phyloP scores from a whole-genome alignment of 2,329 filamentous ascomycete species.

The Aspergillus sp. region DNA sequence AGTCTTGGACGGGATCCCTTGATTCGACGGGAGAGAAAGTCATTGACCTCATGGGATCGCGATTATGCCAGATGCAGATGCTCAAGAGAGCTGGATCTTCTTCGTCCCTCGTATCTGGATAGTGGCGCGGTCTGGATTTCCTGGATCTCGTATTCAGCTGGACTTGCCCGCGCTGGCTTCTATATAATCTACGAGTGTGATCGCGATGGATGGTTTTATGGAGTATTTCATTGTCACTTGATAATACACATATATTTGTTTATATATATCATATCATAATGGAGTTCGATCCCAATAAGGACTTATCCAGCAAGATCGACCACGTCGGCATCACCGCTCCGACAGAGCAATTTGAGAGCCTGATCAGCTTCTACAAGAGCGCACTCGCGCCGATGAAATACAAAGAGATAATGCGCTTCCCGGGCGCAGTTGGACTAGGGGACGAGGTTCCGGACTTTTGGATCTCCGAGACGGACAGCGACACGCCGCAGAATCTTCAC shows the following conservation, averaged over 20 bases:
- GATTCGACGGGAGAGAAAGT: background rate
- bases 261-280: background rate
- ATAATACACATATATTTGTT: too few relatives aligned
- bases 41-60: background rate
- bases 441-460: conserved; percentile 31
- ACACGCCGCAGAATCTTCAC: conserved; percentile 17
- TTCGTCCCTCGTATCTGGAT: background rate
- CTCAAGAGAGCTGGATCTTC: background rate
- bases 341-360: conserved; percentile 27
- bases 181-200: background rate
- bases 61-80: background rate
- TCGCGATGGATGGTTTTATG: background rate
- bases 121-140: background rate
- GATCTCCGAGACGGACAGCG: conserved; percentile 20
- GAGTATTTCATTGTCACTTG: too few relatives aligned
- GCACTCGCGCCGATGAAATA: conserved; percentile 30
- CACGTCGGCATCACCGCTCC: conserved; percentile 29
- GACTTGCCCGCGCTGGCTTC: background rate
- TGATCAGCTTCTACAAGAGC: conserved; percentile 29
- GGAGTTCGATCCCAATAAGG: background rate
- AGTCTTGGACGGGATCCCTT: background rate
- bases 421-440: conserved; percentile 30
- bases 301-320: conserved; percentile 18
- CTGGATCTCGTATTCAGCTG: background rate
- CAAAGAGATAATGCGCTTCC: conserved; percentile 28